Evolutionary conservation across 805 yeast genomes (phyloP).

Genomic region (Schwanniomyces polymorphus): DNA sequence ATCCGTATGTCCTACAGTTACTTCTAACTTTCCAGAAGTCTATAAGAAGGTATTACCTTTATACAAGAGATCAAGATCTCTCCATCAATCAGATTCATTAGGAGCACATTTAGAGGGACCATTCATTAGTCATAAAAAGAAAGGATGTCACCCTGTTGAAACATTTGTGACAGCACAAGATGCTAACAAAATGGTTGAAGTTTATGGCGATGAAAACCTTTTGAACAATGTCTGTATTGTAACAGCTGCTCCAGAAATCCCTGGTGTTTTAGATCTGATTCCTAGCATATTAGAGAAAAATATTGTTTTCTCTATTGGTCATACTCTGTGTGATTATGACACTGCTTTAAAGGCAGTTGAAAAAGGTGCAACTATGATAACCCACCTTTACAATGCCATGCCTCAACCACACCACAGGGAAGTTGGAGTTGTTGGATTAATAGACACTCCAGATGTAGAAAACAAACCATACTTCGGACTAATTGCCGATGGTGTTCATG

Average conservation of each 20-base stretch:
- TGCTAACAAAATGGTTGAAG: slow-evolving; percentile 26
- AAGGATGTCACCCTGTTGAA: slow-evolving; percentile 52
- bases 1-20: slow-evolving; percentile 55
- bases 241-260: slow-evolving; percentile 55
- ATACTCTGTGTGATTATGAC: slow-evolving; percentile 41
- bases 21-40: slow-evolving; percentile 50
- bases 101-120: slow-evolving; percentile 68
- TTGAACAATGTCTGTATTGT: slow-evolving; percentile 38
- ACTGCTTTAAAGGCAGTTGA: slow-evolving; percentile 44
- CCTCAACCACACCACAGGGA: slow-evolving; percentile 60
- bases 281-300: slow-evolving; percentile 31
- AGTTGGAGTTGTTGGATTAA: slow-evolving; percentile 55
- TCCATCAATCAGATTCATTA: slow-evolving; percentile 41
- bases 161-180: slow-evolving; percentile 40
- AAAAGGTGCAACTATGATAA: slow-evolving; percentile 59
- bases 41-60: slow-evolving; percentile 49
- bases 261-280: slow-evolving; percentile 45
- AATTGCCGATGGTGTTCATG: slow-evolving; percentile 60
- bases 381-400: slow-evolving; percentile 65
- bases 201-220: slow-evolving; percentile 40
- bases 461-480: slow-evolving; percentile 50
- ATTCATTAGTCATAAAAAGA: slow-evolving; percentile 47
- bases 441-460: slow-evolving; percentile 26
- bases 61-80: slow-evolving; percentile 32
- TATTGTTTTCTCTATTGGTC: slow-evolving; percentile 47